Percentiles rank a stretch among this genome's conserved stretches.
Conservation (phyloP, 805 yeast genomes). For the Clavispora asparagi region DNA sequence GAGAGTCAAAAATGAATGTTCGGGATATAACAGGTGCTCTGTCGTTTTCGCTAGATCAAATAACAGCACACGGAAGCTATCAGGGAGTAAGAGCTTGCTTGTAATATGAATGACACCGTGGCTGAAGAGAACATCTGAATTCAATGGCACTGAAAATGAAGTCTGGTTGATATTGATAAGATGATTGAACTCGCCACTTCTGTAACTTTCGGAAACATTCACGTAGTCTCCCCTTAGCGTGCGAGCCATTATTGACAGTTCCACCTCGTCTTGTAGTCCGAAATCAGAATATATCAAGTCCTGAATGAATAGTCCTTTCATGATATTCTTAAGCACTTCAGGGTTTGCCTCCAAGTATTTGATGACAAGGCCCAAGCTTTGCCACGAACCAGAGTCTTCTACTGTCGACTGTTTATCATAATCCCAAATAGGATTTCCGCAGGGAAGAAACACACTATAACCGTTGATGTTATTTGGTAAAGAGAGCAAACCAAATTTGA, state of each 20-base stretch:
- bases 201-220: slow-evolving; percentile 15
- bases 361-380: slow-evolving; percentile 50
- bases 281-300: slow-evolving; percentile 66
- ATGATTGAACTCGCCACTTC: slow-evolving; percentile 18
- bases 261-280: slow-evolving; percentile 19
- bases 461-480: slow-evolving; percentile 53
- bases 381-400: slow-evolving; percentile 49
- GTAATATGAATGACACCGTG: slow-evolving; percentile 84
- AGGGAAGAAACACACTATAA: slow-evolving; percentile 75
- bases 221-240: slow-evolving; percentile 27
- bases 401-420: slow-evolving; percentile 2
- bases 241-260: slow-evolving; percentile 9
- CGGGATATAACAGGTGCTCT: slow-evolving; percentile 22
- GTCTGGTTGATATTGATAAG: slow-evolving; percentile 27
- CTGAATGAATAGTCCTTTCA: slow-evolving; percentile 57
- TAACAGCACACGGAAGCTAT: slow-evolving; percentile 46
- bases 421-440: slow-evolving; percentile 37
- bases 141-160: slow-evolving; percentile 30
- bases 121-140: slow-evolving; percentile 66
- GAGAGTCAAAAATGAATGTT: slow-evolving; percentile 38
- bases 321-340: slow-evolving; percentile 44
- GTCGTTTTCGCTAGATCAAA: slow-evolving; percentile 53
- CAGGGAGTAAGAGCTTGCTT: slow-evolving; percentile 52
- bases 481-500: slow-evolving; percentile 46
- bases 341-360: slow-evolving; percentile 53